Base-by-base conservation (phyloP, 352 stramenopile genomes). In the Blastocystis sp. region DNA sequence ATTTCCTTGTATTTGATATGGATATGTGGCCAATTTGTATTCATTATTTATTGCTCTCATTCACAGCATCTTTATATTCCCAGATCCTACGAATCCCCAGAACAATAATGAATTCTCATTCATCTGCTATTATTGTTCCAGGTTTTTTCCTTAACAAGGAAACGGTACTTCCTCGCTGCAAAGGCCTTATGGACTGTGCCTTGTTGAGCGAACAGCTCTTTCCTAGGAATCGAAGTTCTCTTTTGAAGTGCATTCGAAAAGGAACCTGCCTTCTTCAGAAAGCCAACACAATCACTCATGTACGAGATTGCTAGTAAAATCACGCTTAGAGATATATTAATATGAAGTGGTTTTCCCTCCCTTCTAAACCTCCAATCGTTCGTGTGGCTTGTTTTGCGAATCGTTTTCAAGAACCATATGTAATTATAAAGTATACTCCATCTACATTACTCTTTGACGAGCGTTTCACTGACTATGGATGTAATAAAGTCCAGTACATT, bases 21-120 rank as follows among this genome's bases (percentile, higher is more conserved):
- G 77, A 88, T 37, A 88, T 88, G 77, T 88, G 77, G 77, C 77
- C 77, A 15, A 57, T 57, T n/a, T 7, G 77, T 88, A 24, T 27
- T 48, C 44, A 4, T 88, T 0, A 13, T 3, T 11, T 15, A 7
- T 9, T 33, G 13, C 27, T 48, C 27, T 88, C 19, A 78, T 22
- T 17, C 1, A 0, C 40, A 81, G 69, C 24, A 27, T 59, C 27
- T 9, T 19, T 81, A 1, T 81, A 81, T 40, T 19, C n/a, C 3
- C 15, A 60, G 24, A 27, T 81, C 22, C 7, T 27, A n/a, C 3
- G 24, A 13, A 40, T 81, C 44, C 69, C 69, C 15, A 33, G 0
- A 33, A 15, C 3, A 4, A n/a, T 64, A 13, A 17, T 81, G 44
- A 24, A 42, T 5, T 64, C 42, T 6, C 3, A 9, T 0, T 35